A percentile compares a stretch with the other conserved stretches of the same genome.
Conservation (phyloP, 495 filamentous ascomycete species). For the Hypoxylon subgilvum region DNA sequence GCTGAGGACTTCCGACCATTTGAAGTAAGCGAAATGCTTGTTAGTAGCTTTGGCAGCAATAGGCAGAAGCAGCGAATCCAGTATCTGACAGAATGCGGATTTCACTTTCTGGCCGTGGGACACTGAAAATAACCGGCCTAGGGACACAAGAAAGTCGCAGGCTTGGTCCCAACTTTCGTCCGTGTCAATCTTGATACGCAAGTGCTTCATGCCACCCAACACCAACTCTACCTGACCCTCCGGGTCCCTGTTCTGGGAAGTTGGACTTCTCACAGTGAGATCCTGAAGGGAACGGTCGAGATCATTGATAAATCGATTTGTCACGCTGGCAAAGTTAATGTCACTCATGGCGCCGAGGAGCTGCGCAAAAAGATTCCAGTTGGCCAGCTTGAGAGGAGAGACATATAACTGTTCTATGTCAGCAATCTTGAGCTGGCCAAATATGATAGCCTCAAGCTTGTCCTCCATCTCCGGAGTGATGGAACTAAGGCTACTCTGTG, state of each 20-base stretch:
- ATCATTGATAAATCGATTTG: conserved; percentile 78
- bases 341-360: conserved; percentile 94
- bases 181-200: conserved; percentile 73
- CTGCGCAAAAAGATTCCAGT: conserved; percentile 93
- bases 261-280: conserved; percentile 66
- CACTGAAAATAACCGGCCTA: conserved; percentile 80
- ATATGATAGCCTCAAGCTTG: conserved; percentile 91
- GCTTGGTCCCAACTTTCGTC: conserved; percentile 82
- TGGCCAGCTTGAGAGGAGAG: conserved; percentile 83
- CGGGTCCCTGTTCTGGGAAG: conserved; percentile 61
- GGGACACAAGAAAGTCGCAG: conserved; percentile 81
- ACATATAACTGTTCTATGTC: conserved; percentile 79
- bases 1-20: conserved; percentile 84
- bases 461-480: conserved; percentile 89
- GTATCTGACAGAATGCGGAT: conserved; percentile 88
- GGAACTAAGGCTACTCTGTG: conserved; percentile 78
- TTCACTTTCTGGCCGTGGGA: conserved; percentile 88
- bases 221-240: conserved; percentile 84
- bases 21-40: conserved; percentile 74
- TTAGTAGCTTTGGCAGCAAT: conserved; percentile 78
- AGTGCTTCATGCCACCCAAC: conserved; percentile 86
- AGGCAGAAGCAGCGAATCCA: conserved; percentile 86
- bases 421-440: conserved; percentile 85
- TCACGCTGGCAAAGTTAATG: conserved; percentile 82
- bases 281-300: conserved; percentile 78